Base-by-base conservation (phyloP, 768 basidiomycete species). In the Boletales sp. region DNA sequence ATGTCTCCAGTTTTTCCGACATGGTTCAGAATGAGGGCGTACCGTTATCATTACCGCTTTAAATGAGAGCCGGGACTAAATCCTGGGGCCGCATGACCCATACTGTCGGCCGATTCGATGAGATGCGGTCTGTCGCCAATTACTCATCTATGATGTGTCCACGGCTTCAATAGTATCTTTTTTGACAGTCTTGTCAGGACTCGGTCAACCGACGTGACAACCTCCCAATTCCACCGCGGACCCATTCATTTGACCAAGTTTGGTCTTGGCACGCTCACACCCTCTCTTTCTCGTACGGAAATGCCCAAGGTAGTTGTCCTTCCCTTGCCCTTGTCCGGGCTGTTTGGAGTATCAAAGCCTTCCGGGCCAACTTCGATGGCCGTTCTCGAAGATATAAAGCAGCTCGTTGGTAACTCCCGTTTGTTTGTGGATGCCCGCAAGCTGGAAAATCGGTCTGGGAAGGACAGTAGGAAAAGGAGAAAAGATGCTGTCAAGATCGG, bases 361-460 rank as follows among this genome's bases (percentile, higher is more conserved):
- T 88, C 92, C 0, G 95, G 95, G 2, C 87, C 88, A 21, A 87
- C 90, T 2, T 94, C 92, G 41, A 98, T 98, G 95, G 75, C 84
- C 25, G 68, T 95, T 30, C 80, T 98, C 47, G 88, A 94, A 64
- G 79, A 84, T 57, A 74, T 98, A 50, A 94, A 96, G 61, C 76
- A 79, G 37, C 76, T 98, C n/a, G 66, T 94, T 43, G 70, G 75
- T 31, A 79, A 79, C 34, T 97, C 95, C 2, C 77, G 77, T 31
- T 71, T 98, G 8, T 98, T 99, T 64, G 73, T 79, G 44, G 83
- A 86, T 40, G 75, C 60, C 21, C 62, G 78, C 32, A 78, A 80
- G 48, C 73, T 80, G 31, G 79, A 81, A 64, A 77, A 67, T 31
- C 78, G 72, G 54, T 74, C 78, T 41, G 68, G 67, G n/a, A 69